Percentiles rank a stretch among this genome's conserved stretches.
Evolutionary conservation across 495 filamentous ascomycete species (phyloP).

Genomic region (Viridothelium virens): DNA sequence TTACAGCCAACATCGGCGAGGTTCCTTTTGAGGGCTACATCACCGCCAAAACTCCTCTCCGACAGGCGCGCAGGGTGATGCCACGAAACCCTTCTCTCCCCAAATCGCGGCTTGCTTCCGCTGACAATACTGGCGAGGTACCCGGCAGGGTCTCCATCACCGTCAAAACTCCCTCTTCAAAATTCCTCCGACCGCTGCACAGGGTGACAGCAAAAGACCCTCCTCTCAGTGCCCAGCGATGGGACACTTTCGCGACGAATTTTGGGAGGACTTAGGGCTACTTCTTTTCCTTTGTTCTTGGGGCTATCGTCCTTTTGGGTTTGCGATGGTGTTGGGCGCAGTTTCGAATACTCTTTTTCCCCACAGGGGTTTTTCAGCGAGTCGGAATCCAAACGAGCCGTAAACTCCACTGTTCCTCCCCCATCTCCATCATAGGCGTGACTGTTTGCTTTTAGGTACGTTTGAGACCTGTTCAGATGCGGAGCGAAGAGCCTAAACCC

Average conservation of each 20-base stretch:
- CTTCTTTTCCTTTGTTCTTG: not conserved
- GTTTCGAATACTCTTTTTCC: not conserved
- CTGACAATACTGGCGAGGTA: too few species aligned
- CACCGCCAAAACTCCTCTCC: too few species aligned
- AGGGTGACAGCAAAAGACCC: too few species aligned
- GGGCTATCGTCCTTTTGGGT: not conserved
- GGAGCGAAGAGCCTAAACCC: not conserved
- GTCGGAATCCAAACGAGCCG: not conserved
- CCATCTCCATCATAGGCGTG: not conserved
- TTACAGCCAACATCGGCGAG: too few species aligned
- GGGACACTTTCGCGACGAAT: too few species aligned
- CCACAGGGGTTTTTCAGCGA: not conserved
- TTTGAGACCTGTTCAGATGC: not conserved
- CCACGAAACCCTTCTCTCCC: too few species aligned
- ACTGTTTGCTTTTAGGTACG: not conserved
- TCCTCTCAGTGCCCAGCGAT: too few species aligned
- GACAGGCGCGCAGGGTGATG: too few species aligned
- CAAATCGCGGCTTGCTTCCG: too few species aligned
- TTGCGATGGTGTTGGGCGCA: not conserved
- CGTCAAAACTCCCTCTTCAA: not conserved
- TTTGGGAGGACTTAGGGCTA: too few species aligned
- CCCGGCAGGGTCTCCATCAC: too few species aligned
- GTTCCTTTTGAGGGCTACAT: too few species aligned
- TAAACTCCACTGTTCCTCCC: not conserved
- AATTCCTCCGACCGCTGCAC: not conserved